Conservation (phyloP, 2,329 filamentous ascomycete genomes). For the Microcyclospora tardicrescens region DNA sequence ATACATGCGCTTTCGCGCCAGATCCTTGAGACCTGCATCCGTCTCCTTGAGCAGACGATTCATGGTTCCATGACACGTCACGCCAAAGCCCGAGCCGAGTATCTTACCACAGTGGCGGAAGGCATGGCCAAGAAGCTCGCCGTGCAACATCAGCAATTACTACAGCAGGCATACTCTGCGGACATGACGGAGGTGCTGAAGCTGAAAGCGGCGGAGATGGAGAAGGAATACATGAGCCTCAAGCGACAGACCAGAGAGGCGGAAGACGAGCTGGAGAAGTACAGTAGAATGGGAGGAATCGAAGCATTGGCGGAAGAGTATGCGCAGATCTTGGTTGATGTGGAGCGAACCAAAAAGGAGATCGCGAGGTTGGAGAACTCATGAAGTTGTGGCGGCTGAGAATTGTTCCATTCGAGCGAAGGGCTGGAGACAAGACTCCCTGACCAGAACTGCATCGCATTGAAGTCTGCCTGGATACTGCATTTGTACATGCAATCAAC, state of each 20-base stretch:
- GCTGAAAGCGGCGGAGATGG: slow-evolving; percentile 20
- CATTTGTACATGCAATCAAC: too few species aligned
- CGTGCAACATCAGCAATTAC: slow-evolving; percentile 16
- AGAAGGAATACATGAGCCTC: slow-evolving; percentile 18
- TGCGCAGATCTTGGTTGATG: slow-evolving; percentile 16
- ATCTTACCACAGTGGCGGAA: slow-evolving; percentile 28
- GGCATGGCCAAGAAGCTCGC: slow-evolving; percentile 29
- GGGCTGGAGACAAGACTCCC: too few species aligned
- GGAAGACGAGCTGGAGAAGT: slow-evolving; percentile 24
- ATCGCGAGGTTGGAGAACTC: slow-evolving; percentile 25
- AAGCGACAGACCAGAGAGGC: slow-evolving; percentile 22
- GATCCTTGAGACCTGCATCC: slow-evolving; percentile 27
- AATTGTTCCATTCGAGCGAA: too few species aligned
- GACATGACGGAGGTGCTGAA: slow-evolving; percentile 20
- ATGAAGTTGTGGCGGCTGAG: slow-evolving; percentile 18
- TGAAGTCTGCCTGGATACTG: too few species aligned
- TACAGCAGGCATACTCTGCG: slow-evolving; percentile 12
- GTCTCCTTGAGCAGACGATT: slow-evolving; percentile 34
- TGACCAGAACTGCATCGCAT: too few species aligned
- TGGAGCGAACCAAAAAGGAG: slow-evolving; percentile 20
- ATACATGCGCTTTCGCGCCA: slow-evolving; percentile 26
- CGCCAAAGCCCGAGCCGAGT: slow-evolving; percentile 31
- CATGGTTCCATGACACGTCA: slow-evolving; percentile 32
- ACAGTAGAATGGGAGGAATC: slow-evolving; percentile 25
- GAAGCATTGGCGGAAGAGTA: slow-evolving; percentile 29